Conservation (phyloP, 805 yeast genomes). For the Pichia californica region DNA sequence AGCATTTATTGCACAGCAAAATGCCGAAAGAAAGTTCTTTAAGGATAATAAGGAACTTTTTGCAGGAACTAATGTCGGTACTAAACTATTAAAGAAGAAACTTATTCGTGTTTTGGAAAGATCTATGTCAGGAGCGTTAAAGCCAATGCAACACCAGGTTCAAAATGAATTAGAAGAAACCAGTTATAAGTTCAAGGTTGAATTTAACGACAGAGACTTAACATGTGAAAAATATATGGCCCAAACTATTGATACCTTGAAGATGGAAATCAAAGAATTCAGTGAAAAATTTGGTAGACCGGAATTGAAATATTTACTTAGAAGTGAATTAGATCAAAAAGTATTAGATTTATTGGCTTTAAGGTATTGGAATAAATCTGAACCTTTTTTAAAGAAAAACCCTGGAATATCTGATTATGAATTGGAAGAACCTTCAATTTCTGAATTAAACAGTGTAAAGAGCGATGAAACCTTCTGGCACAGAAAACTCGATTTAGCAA, state of each 20-base stretch:
- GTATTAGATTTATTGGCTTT: slow-evolving; percentile 83
- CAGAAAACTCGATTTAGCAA: slow-evolving; percentile 74
- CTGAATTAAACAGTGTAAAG: slow-evolving; percentile 49
- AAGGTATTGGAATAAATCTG: slow-evolving; percentile 82
- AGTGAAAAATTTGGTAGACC: slow-evolving; percentile 75
- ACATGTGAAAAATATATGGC: slow-evolving; percentile 95
- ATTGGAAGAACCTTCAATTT: slow-evolving; percentile 42
- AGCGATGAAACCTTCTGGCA: slow-evolving; percentile 82
- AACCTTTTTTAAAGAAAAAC: slow-evolving; percentile 17
- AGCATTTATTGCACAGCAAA: slow-evolving; percentile 62
- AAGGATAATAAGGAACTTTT: slow-evolving; percentile 55
- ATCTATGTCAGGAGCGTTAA: slow-evolving; percentile 83
- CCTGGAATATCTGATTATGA: slow-evolving; percentile 13
- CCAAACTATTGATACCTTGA: slow-evolving; percentile 81
- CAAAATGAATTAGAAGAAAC: slow-evolving; percentile 92
- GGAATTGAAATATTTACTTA: slow-evolving; percentile 71
- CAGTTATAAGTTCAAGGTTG: slow-evolving; percentile 87
- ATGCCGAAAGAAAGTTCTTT: slow-evolving; percentile 59
- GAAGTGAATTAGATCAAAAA: slow-evolving; percentile 82
- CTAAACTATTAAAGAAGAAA: slow-evolving; percentile 66
- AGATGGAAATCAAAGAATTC: slow-evolving; percentile 80
- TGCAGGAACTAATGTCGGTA: slow-evolving; percentile 64
- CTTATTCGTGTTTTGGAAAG: slow-evolving; percentile 81
- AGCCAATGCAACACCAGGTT: slow-evolving; percentile 80
- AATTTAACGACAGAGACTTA: slow-evolving; percentile 87